phyloP scores from a whole-genome alignment of 2,329 filamentous ascomycete genomes.

The Stagonosporopsis rhizophila region DNA sequence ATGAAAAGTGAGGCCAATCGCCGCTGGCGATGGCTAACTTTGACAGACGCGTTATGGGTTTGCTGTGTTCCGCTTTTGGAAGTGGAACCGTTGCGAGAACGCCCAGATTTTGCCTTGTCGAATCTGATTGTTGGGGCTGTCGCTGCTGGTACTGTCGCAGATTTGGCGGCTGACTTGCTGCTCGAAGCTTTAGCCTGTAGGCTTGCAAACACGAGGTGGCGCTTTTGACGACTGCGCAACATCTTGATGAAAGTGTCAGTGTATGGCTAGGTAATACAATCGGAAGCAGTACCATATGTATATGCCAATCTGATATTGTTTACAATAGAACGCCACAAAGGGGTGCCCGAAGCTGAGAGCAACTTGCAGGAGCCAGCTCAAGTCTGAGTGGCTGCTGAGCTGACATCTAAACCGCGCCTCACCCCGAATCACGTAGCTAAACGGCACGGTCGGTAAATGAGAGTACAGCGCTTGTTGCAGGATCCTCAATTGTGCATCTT shows the following conservation, averaged over 20 bases:
- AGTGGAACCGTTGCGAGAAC: background rate
- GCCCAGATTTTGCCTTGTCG: background rate
- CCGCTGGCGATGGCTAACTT: conserved; percentile 22
- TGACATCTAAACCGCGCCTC: conserved; percentile 17
- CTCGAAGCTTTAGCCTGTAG: conserved; percentile 1
- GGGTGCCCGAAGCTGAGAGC: conserved; percentile 22
- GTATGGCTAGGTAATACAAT: background rate
- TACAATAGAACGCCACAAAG: conserved; percentile 3
- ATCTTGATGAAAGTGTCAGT: background rate
- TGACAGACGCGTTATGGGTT: background rate
- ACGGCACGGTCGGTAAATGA: conserved; percentile 7
- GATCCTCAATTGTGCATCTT: background rate
- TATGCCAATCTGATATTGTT: conserved; percentile 10
- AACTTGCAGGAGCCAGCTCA: conserved; percentile 13
- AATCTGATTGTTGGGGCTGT: background rate
- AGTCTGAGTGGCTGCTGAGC: conserved; percentile 22
- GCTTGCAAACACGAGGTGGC: background rate
- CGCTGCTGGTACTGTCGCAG: background rate
- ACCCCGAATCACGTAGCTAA: conserved; percentile 4
- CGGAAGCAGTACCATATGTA: background rate
- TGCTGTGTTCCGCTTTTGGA: conserved; percentile 1
- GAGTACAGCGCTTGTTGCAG: background rate
- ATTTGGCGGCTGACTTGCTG: conserved; percentile 1
- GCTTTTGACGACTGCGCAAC: conserved; percentile 14
- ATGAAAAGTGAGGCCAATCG: conserved; percentile 28